Evolutionary conservation across 805 yeast species (phyloP), one percentile per base, ranked within the genome.

Genomic region (Zygotorulaspora florentina): DNA sequence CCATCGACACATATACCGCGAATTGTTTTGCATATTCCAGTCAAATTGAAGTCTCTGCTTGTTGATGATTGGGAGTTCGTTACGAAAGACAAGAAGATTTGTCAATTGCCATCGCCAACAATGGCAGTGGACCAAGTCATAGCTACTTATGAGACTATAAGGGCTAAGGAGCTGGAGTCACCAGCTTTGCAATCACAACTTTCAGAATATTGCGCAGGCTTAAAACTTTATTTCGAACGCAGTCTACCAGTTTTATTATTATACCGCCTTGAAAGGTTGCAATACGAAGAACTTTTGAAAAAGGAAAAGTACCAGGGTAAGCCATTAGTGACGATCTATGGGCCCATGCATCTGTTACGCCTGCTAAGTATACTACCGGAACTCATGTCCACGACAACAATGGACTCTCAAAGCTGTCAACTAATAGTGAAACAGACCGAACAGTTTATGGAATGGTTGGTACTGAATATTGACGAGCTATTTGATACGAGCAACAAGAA

Each of bases 1-100:
- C n/a, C 40, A 15, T 26, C 45, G 7, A 35, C 44, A 3, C 42
- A 40, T 11, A 40, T 46, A 3, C 55, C 59, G 0, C 48, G 84
- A 55, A 73, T 87, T 15, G 63, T 69, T 37, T 56, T 87, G 12
- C 67, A 69, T 11, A 76, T 90, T 7, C 86, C 91, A 1, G 80
- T 81, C 40, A 67, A 73, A 26, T 69, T 91, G 46, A 90, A 89
- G 63, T 69, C 83, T 5, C 57, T 81, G 2, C 68, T 91, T 31
- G 95, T 90, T 1, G 89, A 87, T 62, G 98, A 91, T 69, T 91
- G 98, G 99, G 96, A 91, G 64, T 73, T 72, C 54, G 75, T 91
- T 28, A 89, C 98, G 1, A 86, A 85, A 55, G 86, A 88, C 54
- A 83, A 83, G 42, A 80, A 81, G 61, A 64, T 88, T 35, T 77